phyloP scores from a whole-genome alignment of 106 monocot species.

The Dactylorhiza incarnata region DNA sequence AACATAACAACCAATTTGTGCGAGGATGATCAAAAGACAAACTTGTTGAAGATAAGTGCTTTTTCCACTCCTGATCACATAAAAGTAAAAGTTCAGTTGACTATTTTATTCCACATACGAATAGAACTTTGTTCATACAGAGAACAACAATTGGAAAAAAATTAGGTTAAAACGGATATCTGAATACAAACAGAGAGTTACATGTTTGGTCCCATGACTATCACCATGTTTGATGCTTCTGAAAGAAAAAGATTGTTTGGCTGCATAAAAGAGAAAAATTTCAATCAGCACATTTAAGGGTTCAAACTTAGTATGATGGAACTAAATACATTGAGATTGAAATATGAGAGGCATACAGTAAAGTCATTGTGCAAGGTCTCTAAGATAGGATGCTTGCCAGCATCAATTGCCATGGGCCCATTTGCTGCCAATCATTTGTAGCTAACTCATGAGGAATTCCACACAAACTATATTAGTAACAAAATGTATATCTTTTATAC shows the following conservation, averaged over 20 bases:
- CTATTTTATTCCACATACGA: background rate
- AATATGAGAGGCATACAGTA: slow-evolving; percentile 45
- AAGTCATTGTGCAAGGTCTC: slow-evolving; percentile 76
- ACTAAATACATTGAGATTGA: background rate
- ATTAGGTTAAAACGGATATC: background rate
- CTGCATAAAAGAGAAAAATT: slow-evolving; percentile 36
- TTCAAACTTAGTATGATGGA: background rate
- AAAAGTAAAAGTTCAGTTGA: slow-evolving; percentile 2
- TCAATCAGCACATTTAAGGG: background rate
- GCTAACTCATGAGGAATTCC: slow-evolving; percentile 1
- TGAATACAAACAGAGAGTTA: slow-evolving; percentile 17
- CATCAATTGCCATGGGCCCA: slow-evolving; percentile 98
- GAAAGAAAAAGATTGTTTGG: slow-evolving; percentile 96
- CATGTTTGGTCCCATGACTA: slow-evolving; percentile 99
- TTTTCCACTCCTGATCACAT: slow-evolving; percentile 83
- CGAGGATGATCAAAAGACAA: slow-evolving; percentile 83
- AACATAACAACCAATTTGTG: slow-evolving; percentile 94
- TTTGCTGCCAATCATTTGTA: slow-evolving; percentile 33
- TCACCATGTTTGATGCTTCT: slow-evolving; percentile 92
- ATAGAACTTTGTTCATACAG: background rate
- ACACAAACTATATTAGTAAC: background rate
- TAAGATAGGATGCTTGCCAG: slow-evolving; percentile 88
- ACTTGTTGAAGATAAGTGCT: slow-evolving; percentile 98
- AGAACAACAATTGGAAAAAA: background rate
- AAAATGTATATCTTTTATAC: background rate